Conservation (phyloP, 306 rosid genomes). For the Fragaria nilgerrensis region DNA sequence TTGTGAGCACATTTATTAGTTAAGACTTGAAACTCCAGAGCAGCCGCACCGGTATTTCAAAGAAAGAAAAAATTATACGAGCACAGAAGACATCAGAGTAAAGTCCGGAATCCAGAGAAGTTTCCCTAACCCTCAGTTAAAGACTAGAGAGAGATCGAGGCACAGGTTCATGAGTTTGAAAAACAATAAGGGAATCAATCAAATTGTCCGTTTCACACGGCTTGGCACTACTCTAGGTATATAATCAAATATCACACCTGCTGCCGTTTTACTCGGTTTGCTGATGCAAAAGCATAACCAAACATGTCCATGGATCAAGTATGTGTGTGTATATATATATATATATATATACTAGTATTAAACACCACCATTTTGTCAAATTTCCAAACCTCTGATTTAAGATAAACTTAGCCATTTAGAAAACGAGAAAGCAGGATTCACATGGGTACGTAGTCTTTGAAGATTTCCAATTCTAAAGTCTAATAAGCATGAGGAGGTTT, state of each 20-base stretch:
- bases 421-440: conserved; percentile 21
- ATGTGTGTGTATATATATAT: no score
- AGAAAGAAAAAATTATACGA: background rate
- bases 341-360: background rate
- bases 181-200: background rate
- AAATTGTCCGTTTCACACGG: conserved; percentile 20
- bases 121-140: background rate
- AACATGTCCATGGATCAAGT: background rate
- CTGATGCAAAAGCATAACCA: conserved; percentile 22
- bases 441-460: conserved; percentile 22
- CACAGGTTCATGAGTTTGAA: conserved; percentile 17
- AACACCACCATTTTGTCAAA: background rate
- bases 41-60: no score
- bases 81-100: background rate
- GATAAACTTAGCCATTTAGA: background rate
- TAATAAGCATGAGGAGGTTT: background rate
- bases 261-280: conserved; percentile 25
- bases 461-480: conserved; percentile 12
- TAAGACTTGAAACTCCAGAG: no score
- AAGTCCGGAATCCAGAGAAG: background rate
- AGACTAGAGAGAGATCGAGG: background rate
- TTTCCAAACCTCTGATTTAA: conserved; percentile 2
- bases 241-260: background rate
- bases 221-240: background rate
- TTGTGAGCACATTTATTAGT: no score